These are phyloP conservation scores for Pezicula rhizophila DNA, from an alignment of 2,329 filamentous ascomycete genomes.

Conservation along the genomic window DNA sequence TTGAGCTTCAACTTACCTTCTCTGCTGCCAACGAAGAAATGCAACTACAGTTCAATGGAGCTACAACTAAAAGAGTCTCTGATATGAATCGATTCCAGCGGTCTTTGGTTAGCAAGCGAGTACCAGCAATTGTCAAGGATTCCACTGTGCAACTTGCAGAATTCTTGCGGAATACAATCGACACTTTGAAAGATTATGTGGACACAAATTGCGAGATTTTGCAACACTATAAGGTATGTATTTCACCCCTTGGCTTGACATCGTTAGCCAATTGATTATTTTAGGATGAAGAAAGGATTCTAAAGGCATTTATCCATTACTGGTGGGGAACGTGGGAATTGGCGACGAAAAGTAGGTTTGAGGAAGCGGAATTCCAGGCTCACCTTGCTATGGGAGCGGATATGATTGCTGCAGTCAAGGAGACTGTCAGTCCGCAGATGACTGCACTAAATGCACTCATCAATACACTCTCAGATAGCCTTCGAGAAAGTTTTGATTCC, in stretches of 20 bases:
- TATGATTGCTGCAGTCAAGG: slow-evolving; percentile 8
- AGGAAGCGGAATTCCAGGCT: slow-evolving; percentile 59
- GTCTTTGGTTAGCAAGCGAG: slow-evolving; percentile 47
- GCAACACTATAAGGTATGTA: slow-evolving; percentile 26
- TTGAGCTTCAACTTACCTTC: slow-evolving; percentile 44
- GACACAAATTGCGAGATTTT: slow-evolving; percentile 22
- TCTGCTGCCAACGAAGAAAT: slow-evolving; percentile 36
- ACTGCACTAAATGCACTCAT: slow-evolving; percentile 5
- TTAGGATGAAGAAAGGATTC: slow-evolving; percentile 25
- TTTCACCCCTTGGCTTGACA: slow-evolving; percentile 5
- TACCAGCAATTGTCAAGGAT: slow-evolving; percentile 53
- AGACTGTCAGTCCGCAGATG: not conserved
- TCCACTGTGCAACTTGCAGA: slow-evolving; percentile 48
- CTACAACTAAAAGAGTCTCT: slow-evolving; percentile 42
- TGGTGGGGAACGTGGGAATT: slow-evolving; percentile 48
- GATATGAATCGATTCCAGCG: slow-evolving; percentile 54
- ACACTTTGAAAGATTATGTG: slow-evolving; percentile 38
- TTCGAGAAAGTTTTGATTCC: slow-evolving; percentile 55
- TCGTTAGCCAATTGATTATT: slow-evolving; percentile 3
- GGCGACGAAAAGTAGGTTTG: slow-evolving; percentile 41
- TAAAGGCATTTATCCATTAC: slow-evolving; percentile 43
- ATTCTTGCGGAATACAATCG: slow-evolving; percentile 43
- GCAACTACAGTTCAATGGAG: slow-evolving; percentile 34
- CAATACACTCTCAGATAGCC: slow-evolving; percentile 25
- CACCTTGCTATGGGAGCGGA: slow-evolving; percentile 42